phyloP scores from a whole-genome alignment of 1,139 yeast genomes.

The Suhomyces terraborum region DNA sequence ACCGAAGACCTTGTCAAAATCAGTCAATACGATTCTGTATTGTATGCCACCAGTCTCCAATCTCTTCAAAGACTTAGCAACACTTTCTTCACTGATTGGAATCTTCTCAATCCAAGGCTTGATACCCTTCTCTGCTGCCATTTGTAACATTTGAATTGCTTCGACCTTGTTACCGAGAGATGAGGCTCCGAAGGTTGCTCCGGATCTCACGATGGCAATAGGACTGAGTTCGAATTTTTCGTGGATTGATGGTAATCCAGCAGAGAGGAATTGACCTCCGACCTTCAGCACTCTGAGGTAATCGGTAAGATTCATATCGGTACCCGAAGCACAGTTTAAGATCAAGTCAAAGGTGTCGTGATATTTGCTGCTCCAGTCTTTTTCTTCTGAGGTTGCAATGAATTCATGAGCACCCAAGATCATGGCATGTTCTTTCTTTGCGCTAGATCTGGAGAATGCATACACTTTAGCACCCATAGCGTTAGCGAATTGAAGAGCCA shows the following conservation, averaged over 20 bases:
- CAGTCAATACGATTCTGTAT: constrained; percentile 64
- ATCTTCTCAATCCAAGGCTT: constrained; percentile 63
- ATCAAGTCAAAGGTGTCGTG: constrained; percentile 45
- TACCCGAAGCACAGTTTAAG: constrained; percentile 52
- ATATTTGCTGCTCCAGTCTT: constrained; percentile 38
- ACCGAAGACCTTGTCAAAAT: constrained; percentile 48
- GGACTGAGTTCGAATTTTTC: constrained; percentile 44
- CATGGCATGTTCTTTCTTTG: constrained; percentile 53
- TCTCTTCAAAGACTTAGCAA: constrained; percentile 52
- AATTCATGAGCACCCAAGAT: constrained; percentile 56
- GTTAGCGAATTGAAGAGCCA: constrained; percentile 57
- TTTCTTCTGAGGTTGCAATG: constrained; percentile 48
- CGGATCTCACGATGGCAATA: constrained; percentile 46
- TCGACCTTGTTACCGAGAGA: constrained; percentile 56
- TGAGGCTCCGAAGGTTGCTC: constrained; percentile 45
- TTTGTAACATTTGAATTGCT: constrained; percentile 53
- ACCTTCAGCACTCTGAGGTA: constrained; percentile 28
- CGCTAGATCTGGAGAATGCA: constrained; percentile 52
- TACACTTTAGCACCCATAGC: constrained; percentile 60
- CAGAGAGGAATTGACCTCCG: constrained; percentile 28
- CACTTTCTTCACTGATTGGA: constrained; percentile 53
- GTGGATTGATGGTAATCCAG: constrained; percentile 27
- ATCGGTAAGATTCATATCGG: constrained; percentile 27
- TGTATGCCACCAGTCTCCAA: constrained; percentile 57
- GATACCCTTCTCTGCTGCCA: constrained; percentile 54